Percentiles rank a stretch among this genome's conserved stretches.
Conservation (phyloP, 2,329 filamentous ascomycete species). For the Neurospora sp. region DNA sequence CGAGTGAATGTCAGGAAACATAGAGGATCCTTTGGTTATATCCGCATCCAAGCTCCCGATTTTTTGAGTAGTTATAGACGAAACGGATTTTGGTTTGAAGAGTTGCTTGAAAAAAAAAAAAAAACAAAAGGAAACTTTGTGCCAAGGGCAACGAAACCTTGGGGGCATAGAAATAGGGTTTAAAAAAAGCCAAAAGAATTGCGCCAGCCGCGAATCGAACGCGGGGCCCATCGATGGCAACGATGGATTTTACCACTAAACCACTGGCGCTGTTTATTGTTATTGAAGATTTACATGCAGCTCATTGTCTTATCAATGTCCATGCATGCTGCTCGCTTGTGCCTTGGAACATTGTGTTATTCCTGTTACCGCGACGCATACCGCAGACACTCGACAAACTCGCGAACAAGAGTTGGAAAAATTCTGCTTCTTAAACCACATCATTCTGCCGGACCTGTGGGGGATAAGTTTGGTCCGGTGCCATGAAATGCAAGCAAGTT, state of each 20-base stretch:
- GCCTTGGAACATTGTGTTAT: not conserved
- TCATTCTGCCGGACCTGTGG: not conserved
- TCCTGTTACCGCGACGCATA: not conserved
- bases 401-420: not conserved
- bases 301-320: not conserved
- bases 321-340: not conserved
- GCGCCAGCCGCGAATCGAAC: conserved; percentile 20
- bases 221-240: conserved; percentile 39
- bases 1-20: not conserved
- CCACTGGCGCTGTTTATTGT: conserved; percentile 23
- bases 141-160: not conserved
- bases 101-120: not conserved
- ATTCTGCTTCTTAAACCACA: not conserved
- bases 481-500: not conserved
- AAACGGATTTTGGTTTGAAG: not conserved
- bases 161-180: not conserved
- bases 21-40: not conserved
- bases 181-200: not conserved
- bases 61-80: not conserved
- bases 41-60: not conserved
- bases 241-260: conserved; percentile 46
- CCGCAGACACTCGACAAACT: not conserved
- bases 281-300: not conserved
- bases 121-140: not conserved
- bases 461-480: not conserved